phyloP scores from a whole-genome alignment of 2,329 filamentous ascomycete species.

The Pseudopyrenochaeta lycopersici region DNA sequence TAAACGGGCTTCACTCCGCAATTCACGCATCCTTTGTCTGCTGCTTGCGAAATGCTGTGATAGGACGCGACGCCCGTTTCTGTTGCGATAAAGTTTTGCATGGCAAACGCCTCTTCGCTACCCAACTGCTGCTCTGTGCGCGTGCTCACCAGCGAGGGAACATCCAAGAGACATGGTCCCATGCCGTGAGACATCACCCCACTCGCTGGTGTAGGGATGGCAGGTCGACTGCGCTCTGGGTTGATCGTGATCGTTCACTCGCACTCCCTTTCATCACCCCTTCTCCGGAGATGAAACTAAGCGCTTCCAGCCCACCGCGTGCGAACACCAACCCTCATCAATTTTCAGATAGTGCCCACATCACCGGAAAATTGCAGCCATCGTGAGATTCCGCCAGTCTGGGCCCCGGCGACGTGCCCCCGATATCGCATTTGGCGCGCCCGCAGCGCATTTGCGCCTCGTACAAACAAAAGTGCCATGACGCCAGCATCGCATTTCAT shows the following conservation, averaged over 20 bases:
- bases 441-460: too few relatives aligned
- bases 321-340: neutral
- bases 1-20: slow-evolving; percentile 17
- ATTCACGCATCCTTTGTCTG: slow-evolving; percentile 5
- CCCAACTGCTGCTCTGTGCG: neutral
- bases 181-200: neutral
- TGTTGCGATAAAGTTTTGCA: neutral
- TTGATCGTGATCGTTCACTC: too few relatives aligned
- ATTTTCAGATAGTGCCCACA: slow-evolving; percentile 1
- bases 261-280: neutral
- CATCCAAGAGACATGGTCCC: neutral
- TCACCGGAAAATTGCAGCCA: neutral
- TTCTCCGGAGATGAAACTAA: neutral
- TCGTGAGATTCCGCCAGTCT: slow-evolving; percentile 1
- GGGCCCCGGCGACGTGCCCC: neutral
- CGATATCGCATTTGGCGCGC: neutral
- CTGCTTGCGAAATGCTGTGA: slow-evolving; percentile 7
- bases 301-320: neutral
- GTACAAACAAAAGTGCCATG: neutral
- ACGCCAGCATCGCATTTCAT: neutral
- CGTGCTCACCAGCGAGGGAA: neutral
- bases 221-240: too few relatives aligned
- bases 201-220: neutral
- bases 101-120: neutral
- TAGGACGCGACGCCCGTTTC: slow-evolving; percentile 3